These are phyloP conservation scores for Raffaelea albimanens DNA, from an alignment of 2,329 filamentous ascomycete genomes.

Conservation along the genomic window DNA sequence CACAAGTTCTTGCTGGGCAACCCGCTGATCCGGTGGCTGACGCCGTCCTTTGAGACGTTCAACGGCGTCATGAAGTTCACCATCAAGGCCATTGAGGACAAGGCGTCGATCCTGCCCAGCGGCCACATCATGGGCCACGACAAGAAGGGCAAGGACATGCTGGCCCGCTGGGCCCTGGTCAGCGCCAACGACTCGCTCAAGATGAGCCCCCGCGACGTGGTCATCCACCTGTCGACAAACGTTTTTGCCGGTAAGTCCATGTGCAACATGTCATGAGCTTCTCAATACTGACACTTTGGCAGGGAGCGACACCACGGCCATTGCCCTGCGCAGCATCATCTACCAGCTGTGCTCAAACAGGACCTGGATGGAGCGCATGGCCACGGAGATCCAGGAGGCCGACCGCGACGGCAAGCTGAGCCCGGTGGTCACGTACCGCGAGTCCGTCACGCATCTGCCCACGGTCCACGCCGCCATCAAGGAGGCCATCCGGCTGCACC, in stretches of 20 bases:
- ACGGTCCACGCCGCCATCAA: conserved; percentile 43
- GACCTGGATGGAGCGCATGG: conserved; percentile 15
- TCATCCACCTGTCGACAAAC: neutral
- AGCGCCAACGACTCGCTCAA: neutral
- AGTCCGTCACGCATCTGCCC: conserved; percentile 19
- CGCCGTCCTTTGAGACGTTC: conserved; percentile 5
- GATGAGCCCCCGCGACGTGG: neutral
- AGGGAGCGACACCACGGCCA: conserved; percentile 25
- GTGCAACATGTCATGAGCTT: neutral
- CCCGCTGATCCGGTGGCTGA: conserved; percentile 18
- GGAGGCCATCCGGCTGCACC: conserved; percentile 40
- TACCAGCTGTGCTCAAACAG: conserved; percentile 26
- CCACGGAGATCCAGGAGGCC: conserved; percentile 25
- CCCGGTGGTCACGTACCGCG: conserved; percentile 5
- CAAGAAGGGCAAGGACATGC: neutral
- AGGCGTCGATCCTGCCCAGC: neutral
- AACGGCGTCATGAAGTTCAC: neutral
- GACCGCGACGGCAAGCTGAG: conserved; percentile 10
- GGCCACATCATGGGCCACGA: neutral
- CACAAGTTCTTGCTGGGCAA: conserved; percentile 22
- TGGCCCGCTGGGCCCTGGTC: neutral
- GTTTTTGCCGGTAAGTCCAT: neutral
- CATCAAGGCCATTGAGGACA: neutral
- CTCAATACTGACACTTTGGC: conserved; percentile 24
- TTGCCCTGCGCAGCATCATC: conserved; percentile 21